Percentiles rank a stretch among this genome's conserved stretches.
Conservation (phyloP, 2,329 filamentous ascomycete species). For the Penicillium occitanis region DNA sequence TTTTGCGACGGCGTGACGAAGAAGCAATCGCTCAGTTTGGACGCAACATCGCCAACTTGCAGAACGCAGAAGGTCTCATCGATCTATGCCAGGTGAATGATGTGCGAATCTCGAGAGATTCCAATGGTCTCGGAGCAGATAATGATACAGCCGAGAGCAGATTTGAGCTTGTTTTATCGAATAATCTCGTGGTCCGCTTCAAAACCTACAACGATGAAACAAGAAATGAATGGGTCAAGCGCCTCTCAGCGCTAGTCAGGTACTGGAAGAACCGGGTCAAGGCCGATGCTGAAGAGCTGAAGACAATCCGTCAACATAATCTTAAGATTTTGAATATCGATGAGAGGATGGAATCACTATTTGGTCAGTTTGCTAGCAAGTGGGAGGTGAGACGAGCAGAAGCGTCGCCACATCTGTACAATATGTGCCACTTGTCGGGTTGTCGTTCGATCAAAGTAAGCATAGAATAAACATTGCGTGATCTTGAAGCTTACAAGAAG, state of each 20-base stretch:
- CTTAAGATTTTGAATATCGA: conserved; percentile 62
- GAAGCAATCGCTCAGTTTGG: conserved; percentile 60
- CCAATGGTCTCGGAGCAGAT: conserved; percentile 5
- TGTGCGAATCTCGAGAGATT: conserved; percentile 49
- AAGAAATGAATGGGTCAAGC: conserved; percentile 62
- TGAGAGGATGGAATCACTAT: conserved; percentile 62
- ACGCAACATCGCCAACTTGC: conserved; percentile 59
- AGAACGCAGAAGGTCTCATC: conserved; percentile 63
- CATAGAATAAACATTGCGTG: neutral
- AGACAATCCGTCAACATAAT: conserved; percentile 58
- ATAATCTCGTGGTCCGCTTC: conserved; percentile 61
- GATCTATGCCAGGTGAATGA: conserved; percentile 58
- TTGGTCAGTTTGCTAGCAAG: conserved; percentile 66
- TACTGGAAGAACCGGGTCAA: conserved; percentile 63
- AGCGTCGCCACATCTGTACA: conserved; percentile 65
- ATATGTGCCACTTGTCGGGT: conserved; percentile 64
- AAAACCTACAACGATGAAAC: conserved; percentile 59
- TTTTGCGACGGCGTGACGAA: conserved; percentile 54
- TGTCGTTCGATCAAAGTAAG: conserved; percentile 60
- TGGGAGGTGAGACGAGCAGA: conserved; percentile 66
- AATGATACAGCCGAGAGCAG: conserved; percentile 58
- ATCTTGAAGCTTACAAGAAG: neutral
- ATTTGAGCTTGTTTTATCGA: conserved; percentile 62
- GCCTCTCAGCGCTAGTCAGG: conserved; percentile 55
- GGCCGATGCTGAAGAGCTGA: conserved; percentile 59